phyloP scores from a whole-genome alignment of 345 rosid species.

The Jatropha curcas region DNA sequence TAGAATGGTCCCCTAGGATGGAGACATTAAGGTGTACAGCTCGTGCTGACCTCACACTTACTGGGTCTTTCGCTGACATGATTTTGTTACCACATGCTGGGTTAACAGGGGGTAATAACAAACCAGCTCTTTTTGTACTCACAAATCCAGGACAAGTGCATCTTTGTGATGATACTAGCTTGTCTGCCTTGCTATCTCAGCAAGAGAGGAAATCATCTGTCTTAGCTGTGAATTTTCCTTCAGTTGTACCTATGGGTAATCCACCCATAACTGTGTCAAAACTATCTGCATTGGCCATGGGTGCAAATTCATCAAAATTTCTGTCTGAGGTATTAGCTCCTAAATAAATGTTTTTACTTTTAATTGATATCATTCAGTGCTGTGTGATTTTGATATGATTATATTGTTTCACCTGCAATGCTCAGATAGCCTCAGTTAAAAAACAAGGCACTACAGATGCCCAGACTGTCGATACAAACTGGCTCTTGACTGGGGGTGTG shows the following conservation, averaged over 20 bases:
- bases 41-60: conserved; percentile 66
- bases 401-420: neutral
- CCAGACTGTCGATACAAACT: conserved; percentile 37
- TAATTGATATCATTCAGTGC: conserved; percentile 12
- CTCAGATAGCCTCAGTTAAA: conserved; percentile 31
- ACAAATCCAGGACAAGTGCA: conserved; percentile 78
- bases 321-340: conserved; percentile 55
- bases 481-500: conserved; percentile 89
- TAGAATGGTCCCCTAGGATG: conserved; percentile 71
- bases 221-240: conserved; percentile 53
- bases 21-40: conserved; percentile 60
- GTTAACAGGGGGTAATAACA: conserved; percentile 34
- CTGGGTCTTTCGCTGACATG: conserved; percentile 83
- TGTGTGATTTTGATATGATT: neutral
- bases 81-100: conserved; percentile 57
- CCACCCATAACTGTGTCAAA: conserved; percentile 62
- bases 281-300: conserved; percentile 37
- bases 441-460: conserved; percentile 28
- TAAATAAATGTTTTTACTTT: neutral
- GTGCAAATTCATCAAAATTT: conserved; percentile 41
- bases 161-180: conserved; percentile 55
- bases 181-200: conserved; percentile 52
- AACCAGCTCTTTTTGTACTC: conserved; percentile 48
- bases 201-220: conserved; percentile 43
- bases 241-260: conserved; percentile 56